Percentiles rank a stretch among this genome's conserved stretches.
Evolutionary conservation across 2,329 filamentous ascomycete species (phyloP).

Genomic region (Ilyonectria robusta): DNA sequence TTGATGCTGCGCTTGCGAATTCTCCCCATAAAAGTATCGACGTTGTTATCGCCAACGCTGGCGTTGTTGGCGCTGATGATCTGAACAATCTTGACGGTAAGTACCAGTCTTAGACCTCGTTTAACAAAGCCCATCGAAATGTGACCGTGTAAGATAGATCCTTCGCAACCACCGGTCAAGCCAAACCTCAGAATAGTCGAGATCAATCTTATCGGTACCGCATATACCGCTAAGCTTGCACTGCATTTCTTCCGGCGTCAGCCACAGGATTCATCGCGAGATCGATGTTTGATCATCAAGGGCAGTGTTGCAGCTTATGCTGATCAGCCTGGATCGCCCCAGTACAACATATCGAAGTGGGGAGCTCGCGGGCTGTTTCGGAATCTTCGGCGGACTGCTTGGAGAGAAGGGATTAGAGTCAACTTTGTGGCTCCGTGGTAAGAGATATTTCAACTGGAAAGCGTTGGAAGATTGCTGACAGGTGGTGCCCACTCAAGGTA

Average conservation of each 20-base stretch:
- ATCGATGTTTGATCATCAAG: conserved; percentile 29
- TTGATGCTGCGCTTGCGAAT: conserved; percentile 54
- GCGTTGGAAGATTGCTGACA: background rate
- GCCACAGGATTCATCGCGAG: conserved; percentile 8
- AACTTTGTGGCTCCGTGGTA: conserved; percentile 28
- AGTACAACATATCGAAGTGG: conserved; percentile 31
- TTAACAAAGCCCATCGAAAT: background rate
- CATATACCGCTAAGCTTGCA: conserved; percentile 25
- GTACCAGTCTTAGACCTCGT: background rate
- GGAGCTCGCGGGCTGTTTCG: conserved; percentile 24
- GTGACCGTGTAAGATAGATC: background rate
- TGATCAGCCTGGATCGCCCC: conserved; percentile 29
- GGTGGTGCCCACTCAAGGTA: conserved; percentile 12
- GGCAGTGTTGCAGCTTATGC: conserved; percentile 27
- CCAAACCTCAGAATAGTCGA: conserved; percentile 23
- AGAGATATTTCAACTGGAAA: background rate
- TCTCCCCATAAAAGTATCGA: conserved; percentile 57
- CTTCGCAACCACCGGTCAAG: background rate
- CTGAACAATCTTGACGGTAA: conserved; percentile 1
- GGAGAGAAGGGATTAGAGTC: conserved; percentile 24
- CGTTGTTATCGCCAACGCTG: conserved; percentile 62
- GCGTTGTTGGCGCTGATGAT: conserved; percentile 47
- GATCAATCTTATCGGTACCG: conserved; percentile 20
- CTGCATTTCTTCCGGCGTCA: conserved; percentile 25
- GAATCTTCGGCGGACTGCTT: conserved; percentile 25